Evolutionary conservation across 2,329 filamentous ascomycete species (phyloP).

Genomic region (Ascochyta viciae-villosae): DNA sequence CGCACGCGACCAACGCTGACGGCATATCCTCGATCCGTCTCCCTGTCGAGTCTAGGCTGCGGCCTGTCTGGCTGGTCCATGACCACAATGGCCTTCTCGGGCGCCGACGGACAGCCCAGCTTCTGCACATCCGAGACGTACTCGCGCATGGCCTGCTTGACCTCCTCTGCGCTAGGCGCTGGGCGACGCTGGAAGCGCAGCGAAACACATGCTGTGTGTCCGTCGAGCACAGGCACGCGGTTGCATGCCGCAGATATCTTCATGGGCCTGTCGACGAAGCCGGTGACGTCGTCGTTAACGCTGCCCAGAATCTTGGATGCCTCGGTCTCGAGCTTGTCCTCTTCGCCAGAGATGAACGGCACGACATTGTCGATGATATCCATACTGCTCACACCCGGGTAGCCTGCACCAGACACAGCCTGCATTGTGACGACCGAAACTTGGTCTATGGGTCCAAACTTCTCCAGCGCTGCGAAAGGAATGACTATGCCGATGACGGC

Average conservation of each 20-base stretch:
- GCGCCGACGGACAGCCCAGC: slow-evolving; percentile 87
- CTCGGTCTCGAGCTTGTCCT: slow-evolving; percentile 95
- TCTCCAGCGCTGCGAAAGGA: slow-evolving; percentile 85
- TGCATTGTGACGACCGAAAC: slow-evolving; percentile 95
- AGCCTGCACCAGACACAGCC: slow-evolving; percentile 90
- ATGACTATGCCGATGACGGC: slow-evolving; percentile 96
- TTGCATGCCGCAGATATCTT: slow-evolving; percentile 89
- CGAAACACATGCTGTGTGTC: slow-evolving; percentile 93
- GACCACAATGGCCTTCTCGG: slow-evolving; percentile 79
- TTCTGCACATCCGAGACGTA: slow-evolving; percentile 84
- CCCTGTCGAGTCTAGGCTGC: slow-evolving; percentile 87
- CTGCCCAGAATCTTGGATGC: slow-evolving; percentile 90
- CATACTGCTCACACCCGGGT: slow-evolving; percentile 88
- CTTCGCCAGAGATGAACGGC: slow-evolving; percentile 90
- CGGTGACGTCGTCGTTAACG: slow-evolving; percentile 74
- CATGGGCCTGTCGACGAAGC: slow-evolving; percentile 78
- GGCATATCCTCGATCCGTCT: slow-evolving; percentile 84
- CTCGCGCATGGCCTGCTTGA: slow-evolving; percentile 78
- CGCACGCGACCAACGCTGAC: slow-evolving; percentile 88
- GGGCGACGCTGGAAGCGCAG: slow-evolving; percentile 80
- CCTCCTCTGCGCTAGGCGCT: slow-evolving; percentile 75
- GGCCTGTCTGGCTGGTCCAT: slow-evolving; percentile 90
- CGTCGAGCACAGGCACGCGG: slow-evolving; percentile 91
- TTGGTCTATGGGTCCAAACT: slow-evolving; percentile 77
- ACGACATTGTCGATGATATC: slow-evolving; percentile 97